Conservation (phyloP, 768 basidiomycete species). For the Basidioascus undulatus region DNA sequence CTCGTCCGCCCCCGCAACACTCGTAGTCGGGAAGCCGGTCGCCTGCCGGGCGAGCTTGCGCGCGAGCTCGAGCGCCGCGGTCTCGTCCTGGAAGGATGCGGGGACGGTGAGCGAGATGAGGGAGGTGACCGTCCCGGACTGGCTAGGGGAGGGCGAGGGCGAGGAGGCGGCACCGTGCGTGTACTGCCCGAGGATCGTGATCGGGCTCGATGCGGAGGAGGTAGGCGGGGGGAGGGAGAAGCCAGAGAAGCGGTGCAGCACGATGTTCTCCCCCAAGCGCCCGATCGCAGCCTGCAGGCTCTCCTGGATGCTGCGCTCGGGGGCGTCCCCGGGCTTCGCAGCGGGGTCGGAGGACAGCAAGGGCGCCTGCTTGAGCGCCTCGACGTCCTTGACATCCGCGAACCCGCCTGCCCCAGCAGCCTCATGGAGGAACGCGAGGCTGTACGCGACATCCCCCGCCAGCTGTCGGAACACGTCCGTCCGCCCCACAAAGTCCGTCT, state of each 20-base stretch:
- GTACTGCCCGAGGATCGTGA: conserved; percentile 12
- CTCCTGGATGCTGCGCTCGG: conserved; percentile 2
- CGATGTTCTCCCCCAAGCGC: conserved; percentile 19
- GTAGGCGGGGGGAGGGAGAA: conserved; percentile 12
- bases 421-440: conserved; percentile 46
- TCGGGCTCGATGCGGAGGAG: conserved; percentile 1
- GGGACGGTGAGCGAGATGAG: conserved; percentile 26
- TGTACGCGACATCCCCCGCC: conserved; percentile 56
- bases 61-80: conserved; percentile 31
- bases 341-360: conserved; percentile 2
- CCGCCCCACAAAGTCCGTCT: conserved; percentile 85
- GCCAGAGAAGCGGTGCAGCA: conserved; percentile 17
- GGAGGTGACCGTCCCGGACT: conserved; percentile 20
- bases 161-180: conserved; percentile 35
- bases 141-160: conserved; percentile 33
- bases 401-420: conserved; percentile 15
- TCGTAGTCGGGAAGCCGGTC: conserved; percentile 47
- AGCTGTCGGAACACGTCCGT: conserved; percentile 58
- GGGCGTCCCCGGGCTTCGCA: background rate
- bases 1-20: conserved; percentile 10
- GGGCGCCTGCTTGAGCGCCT: conserved; percentile 8
- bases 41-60: conserved; percentile 64
- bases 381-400: background rate
- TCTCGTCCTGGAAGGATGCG: conserved; percentile 29
- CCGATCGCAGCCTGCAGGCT: conserved; percentile 9